Evolutionary conservation across 2,329 filamentous ascomycete genomes (phyloP).

Genomic region (Beauveria sp.): DNA sequence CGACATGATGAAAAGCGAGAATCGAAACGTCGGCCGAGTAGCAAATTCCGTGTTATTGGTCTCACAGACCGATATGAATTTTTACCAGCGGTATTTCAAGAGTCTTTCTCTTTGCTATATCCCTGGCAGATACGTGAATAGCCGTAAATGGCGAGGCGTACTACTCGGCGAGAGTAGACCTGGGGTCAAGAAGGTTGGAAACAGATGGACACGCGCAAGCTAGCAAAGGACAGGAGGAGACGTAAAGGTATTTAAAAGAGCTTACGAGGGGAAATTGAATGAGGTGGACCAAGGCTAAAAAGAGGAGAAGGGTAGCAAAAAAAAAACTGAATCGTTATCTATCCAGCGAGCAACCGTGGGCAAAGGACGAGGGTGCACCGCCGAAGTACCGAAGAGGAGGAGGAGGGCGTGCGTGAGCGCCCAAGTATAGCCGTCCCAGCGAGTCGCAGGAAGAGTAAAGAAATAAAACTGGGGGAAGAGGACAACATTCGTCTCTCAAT

Average conservation of each 20-base stretch:
- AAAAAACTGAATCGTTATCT: constrained; percentile 9
- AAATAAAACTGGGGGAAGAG: background rate
- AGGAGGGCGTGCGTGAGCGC: background rate
- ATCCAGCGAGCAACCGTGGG: constrained; percentile 1
- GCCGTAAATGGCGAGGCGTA: too few relatives aligned
- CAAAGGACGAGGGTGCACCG: background rate
- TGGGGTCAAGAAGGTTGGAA: too few relatives aligned
- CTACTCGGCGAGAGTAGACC: too few relatives aligned
- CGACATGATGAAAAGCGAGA: constrained; percentile 39
- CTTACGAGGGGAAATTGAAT: constrained; percentile 5
- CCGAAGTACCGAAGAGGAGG: constrained; percentile 5
- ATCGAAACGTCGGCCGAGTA: background rate
- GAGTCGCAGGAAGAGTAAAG: background rate
- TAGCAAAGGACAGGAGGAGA: too few relatives aligned
- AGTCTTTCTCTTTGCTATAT: background rate
- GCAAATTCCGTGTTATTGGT: background rate
- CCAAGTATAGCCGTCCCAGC: background rate
- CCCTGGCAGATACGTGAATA: background rate
- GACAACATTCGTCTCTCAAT: background rate
- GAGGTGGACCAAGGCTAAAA: constrained; percentile 1
- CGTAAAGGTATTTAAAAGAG: constrained; percentile 5
- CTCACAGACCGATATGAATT: background rate
- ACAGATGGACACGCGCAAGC: too few relatives aligned
- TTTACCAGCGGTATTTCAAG: background rate
- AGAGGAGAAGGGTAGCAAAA: constrained; percentile 11